Evolutionary conservation across 164 flowering plant genomes (phyloP), one percentile per base, ranked within the genome.

Genomic region (Akebia trifoliata): DNA sequence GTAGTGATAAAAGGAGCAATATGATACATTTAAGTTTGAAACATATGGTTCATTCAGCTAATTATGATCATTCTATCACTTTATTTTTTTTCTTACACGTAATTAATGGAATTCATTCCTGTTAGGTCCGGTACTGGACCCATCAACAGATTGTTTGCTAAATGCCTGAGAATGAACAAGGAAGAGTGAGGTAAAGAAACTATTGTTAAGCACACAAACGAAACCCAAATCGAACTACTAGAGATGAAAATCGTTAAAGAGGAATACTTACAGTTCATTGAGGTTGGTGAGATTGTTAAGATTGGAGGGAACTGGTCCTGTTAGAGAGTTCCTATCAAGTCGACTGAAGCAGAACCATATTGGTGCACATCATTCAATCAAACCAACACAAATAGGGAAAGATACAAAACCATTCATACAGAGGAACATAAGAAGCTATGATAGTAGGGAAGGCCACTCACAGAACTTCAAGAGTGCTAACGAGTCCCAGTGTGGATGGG

Each of bases 401-500:
- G 2, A 21, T 4, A 18, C n/a, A n/a, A n/a, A n/a, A n/a, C n/a
- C n/a, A n/a, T n/a, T n/a, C n/a, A n/a, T n/a, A n/a, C n/a, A n/a
- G n/a, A n/a, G n/a, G n/a, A n/a, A n/a, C n/a, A n/a, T n/a, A n/a
- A n/a, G n/a, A n/a, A n/a, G n/a, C n/a, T n/a, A n/a, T n/a, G n/a
- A 35, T n/a, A n/a, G n/a, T n/a, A n/a, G n/a, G n/a, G 46, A 32
- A 44, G 35, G 53, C 43, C 49, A 90, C 99, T 93, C 78, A 93
- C 99, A 90, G 89, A 82, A 83, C 96, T 82, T 90, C 97, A 54
- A 93, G 87, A 46, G 81, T 79, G 70, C 73, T 62, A 69, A 93
- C 82, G 1, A 64, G 72, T 54, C 85, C 94, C 65, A 90, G 6
- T 45, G 88, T 70, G 30, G 62, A 14, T 26, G 99, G 99, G 39